Evolutionary conservation across 345 rosid species (phyloP), one percentile per base, ranked within the genome.

Genomic region (Eucalyptus regnans): DNA sequence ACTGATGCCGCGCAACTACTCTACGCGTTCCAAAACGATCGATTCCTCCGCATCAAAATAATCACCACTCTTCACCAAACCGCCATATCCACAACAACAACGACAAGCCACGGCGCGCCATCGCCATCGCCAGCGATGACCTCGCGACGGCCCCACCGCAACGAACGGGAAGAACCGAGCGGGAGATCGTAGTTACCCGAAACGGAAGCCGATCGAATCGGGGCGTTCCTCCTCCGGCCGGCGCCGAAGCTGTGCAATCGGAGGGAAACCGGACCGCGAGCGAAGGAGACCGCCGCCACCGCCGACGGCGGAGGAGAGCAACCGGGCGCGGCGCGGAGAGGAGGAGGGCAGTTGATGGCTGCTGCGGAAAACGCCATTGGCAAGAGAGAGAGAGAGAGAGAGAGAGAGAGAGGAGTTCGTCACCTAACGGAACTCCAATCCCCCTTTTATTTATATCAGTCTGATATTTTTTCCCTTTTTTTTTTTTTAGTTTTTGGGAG

Each of bases 121-220:
- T 37, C 25, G 20, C 80, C 44, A 18, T 37, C 46, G 37, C 48
- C 83, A 12, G 48, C 68, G 68, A 62, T 12, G 25, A 41, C 12
- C 84, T 41, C 15, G 84, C 48, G 48, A 76, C 5, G 46, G 48
- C 83, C 4, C 83, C 83, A 41, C 83, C 48, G 83, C 48, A 41
- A 41, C 48, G 2, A 37, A 41, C 83, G 12, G 27, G 84, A 76
- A 76, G 84, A 41, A 76, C 2, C 27, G 8, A 41, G 84, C 83
- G 27, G 44, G 48, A 41, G 84, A 76, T 22, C 76, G 41, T 8
- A 85, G 86, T 89, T 89, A 96, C 98, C 97, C 86, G 96, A 92
- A 89, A 86, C 88, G 3, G 96, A 91, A n/a, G 91, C 46, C 80
- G 97, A 93, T 89, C 96, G 97, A 88, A 97, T 91, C 58, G 86